phyloP scores from a whole-genome alignment of 345 rosid genomes.

The Gossypium australe region DNA sequence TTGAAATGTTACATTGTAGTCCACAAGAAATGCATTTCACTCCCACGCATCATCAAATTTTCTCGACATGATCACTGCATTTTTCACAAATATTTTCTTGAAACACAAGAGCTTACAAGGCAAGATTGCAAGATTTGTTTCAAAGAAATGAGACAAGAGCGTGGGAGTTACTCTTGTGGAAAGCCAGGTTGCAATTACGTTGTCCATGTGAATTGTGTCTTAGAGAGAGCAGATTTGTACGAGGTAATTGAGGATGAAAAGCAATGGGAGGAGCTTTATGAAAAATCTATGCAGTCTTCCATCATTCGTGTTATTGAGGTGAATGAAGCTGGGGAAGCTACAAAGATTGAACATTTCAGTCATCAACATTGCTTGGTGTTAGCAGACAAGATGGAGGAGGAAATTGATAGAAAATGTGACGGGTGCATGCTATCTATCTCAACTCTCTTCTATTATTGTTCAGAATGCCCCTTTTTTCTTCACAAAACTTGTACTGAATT shows the following conservation, averaged over 20 bases:
- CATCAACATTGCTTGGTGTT: not conserved
- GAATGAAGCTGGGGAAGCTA: not conserved
- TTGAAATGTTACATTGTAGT: not conserved
- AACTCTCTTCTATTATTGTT: not conserved
- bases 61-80: conserved; percentile 6
- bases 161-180: conserved; percentile 19
- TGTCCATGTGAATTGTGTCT: conserved; percentile 24
- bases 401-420: not conserved
- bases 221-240: not conserved
- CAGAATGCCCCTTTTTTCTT: too few relatives aligned
- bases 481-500: not conserved
- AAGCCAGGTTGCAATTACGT: not conserved
- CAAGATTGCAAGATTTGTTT: conserved; percentile 13
- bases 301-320: not conserved
- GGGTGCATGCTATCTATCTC: not conserved
- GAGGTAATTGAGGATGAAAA: not conserved
- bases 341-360: not conserved
- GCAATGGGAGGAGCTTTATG: too few relatives aligned
- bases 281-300: too few relatives aligned
- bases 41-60: not conserved
- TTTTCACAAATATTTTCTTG: not conserved
- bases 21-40: not conserved
- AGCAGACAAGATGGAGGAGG: not conserved
- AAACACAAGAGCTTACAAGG: too few relatives aligned
- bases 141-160: not conserved